phyloP scores from a whole-genome alignment of 257 asterid species.

The Primulina eburnea region DNA sequence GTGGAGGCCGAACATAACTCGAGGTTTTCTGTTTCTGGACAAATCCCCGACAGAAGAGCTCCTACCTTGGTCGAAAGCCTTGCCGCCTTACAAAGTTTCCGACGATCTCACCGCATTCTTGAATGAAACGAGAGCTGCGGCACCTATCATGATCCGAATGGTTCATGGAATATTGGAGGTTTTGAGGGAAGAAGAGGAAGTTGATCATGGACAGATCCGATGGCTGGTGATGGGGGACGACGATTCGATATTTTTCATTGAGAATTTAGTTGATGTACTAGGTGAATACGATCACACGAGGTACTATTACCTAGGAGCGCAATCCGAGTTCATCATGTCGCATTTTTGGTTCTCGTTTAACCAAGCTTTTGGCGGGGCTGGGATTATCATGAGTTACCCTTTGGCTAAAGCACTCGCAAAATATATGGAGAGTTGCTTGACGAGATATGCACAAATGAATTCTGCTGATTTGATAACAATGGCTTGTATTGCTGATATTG shows the following conservation, averaged over 20 bases:
- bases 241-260: conserved; percentile 59
- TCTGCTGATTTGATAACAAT: conserved; percentile 57
- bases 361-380: conserved; percentile 78
- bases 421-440: conserved; percentile 46
- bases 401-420: conserved; percentile 46
- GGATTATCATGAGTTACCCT: conserved; percentile 57
- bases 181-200: conserved; percentile 29
- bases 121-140: conserved; percentile 28
- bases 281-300: conserved; percentile 47
- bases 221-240: conserved; percentile 83
- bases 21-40: conserved; percentile 49
- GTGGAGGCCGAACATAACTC: conserved; percentile 47
- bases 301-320: conserved; percentile 54
- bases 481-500: conserved; percentile 63
- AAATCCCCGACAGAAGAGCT: conserved; percentile 33
- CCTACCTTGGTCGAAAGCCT: conserved; percentile 49
- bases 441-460: conserved; percentile 32
- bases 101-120: conserved; percentile 29
- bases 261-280: conserved; percentile 53
- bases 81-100: conserved; percentile 50
- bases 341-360: conserved; percentile 49
- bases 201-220: conserved; percentile 31
- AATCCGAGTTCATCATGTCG: conserved; percentile 53
- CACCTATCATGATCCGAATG: conserved; percentile 46
- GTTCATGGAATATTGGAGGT: conserved; percentile 59